Base-by-base conservation (phyloP, 78 protist genomes). In the Monosiga brevicollis region DNA sequence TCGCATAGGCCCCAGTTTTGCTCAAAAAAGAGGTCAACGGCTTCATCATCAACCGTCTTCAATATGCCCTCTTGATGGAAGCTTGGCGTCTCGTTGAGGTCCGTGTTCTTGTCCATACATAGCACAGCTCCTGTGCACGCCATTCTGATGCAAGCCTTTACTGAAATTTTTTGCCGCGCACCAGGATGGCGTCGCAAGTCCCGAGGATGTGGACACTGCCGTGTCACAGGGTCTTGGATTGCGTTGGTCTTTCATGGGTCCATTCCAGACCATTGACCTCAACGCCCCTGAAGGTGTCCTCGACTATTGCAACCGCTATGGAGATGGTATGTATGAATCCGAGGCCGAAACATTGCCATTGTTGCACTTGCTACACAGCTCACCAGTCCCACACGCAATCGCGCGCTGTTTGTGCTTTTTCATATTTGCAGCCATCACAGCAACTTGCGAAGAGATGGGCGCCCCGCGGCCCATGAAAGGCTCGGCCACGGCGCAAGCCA, bases 171-270 rank as follows among this genome's bases (percentile, higher is more conserved):
- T n/a, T n/a, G n/a, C n/a, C n/a, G n/a, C n/a, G n/a, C n/a, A n/a
- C 20, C 78, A 77, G 55, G 80, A 11, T 39, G 80, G 80, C 15
- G 35, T 40, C 25, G 2, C 42, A 6, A 35, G 39, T 54, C 37
- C 71, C 24, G 38, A 24, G 37, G 80, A 77, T 37, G 70, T 42
- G 71, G 80, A 75, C 80, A 42, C 71, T 10, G 24, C 40, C 25
- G 24, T 77, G 37, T 11, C 24, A 3, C 32, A 40, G 71, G 87
- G 88, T 2, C 88, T 86, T 22, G 88, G 82, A 0, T 71, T 86
- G 55, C 83, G 88, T 20, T 86, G 88, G 88, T 73, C 82, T 2
- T 86, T 86, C 42, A 86, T 86, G 88, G 88, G 88, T 0, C 88
- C 88, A 23, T 86, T 86, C 32, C 49, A 86, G 76, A 86, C 88